Conservation (phyloP, 192 early-diverging fungal genomes). For the Obelidium mucronatum region DNA sequence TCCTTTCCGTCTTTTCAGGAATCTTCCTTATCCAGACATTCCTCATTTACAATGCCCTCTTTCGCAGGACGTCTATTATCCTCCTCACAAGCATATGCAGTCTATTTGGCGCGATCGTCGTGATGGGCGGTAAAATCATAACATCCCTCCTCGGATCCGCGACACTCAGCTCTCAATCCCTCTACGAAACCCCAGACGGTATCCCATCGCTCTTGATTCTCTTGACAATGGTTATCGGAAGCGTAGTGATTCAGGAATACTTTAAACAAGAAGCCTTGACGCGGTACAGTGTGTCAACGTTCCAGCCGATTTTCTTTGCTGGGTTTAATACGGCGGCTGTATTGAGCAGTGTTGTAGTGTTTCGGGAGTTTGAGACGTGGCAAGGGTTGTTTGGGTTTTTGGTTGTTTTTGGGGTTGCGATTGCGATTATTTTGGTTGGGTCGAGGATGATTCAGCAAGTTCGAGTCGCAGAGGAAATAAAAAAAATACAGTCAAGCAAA, state of each 20-base stretch:
- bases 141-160: constrained; percentile 23
- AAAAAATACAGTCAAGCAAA: too few species aligned
- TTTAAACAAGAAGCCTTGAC: constrained; percentile 45
- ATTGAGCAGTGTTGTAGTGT: constrained; percentile 36
- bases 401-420: constrained; percentile 29
- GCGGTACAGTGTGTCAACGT: constrained; percentile 35
- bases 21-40: constrained; percentile 32
- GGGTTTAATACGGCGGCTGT: constrained; percentile 42
- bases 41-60: constrained; percentile 28
- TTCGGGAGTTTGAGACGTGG: constrained; percentile 32
- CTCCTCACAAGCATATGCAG: constrained; percentile 32
- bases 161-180: neutral
- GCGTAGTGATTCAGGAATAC: constrained; percentile 38
- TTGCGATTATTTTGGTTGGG: constrained; percentile 35
- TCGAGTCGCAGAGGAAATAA: neutral
- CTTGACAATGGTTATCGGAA: constrained; percentile 30
- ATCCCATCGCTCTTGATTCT: constrained; percentile 29
- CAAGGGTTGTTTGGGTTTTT: constrained; percentile 22
- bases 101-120: constrained; percentile 42
- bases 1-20: constrained; percentile 23
- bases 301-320: constrained; percentile 46
- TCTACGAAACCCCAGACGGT: constrained; percentile 11
- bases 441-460: constrained; percentile 21
- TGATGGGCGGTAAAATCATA: constrained; percentile 39
- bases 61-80: constrained; percentile 17